A percentile compares a stretch with the other conserved stretches of the same genome.
These are phyloP conservation scores for Boletellus sp. DNA, from an alignment of 1,284 basidiomycete species.

Conservation along the genomic window DNA sequence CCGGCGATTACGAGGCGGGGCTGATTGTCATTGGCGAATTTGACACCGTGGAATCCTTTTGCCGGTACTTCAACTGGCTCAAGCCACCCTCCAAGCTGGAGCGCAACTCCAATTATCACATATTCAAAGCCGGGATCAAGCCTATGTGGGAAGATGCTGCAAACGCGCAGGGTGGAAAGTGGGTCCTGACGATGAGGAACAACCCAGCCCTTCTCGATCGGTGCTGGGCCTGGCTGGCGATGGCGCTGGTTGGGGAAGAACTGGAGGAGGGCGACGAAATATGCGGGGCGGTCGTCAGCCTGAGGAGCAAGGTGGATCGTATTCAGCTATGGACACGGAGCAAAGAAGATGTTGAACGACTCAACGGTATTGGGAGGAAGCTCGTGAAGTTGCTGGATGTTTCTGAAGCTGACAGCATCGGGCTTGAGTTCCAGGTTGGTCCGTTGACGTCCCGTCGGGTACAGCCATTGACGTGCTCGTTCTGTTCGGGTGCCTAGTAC, in stretches of 20 bases:
- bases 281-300: constrained; percentile 87
- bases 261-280: constrained; percentile 85
- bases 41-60: constrained; percentile 86
- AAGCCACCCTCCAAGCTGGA: constrained; percentile 86
- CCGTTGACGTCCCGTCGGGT: neutral
- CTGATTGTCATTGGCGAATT: constrained; percentile 78
- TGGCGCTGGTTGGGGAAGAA: constrained; percentile 89
- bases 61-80: constrained; percentile 92
- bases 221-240: constrained; percentile 87
- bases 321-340: constrained; percentile 87
- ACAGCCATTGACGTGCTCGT: constrained; percentile 2
- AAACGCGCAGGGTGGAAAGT: constrained; percentile 89
- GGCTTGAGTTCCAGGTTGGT: constrained; percentile 83
- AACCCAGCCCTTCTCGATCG: constrained; percentile 78
- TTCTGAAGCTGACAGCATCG: constrained; percentile 74
- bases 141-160: constrained; percentile 97
- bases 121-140: constrained; percentile 90
- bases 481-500: constrained; percentile 43
- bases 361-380: constrained; percentile 81
- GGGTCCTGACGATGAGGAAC: constrained; percentile 89
- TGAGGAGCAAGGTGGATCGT: constrained; percentile 83
- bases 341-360: constrained; percentile 77
- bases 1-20: constrained; percentile 72
- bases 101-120: constrained; percentile 87
- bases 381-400: constrained; percentile 80